Evolutionary conservation across 345 rosid species (phyloP).

Genomic region (Gossypium rotundifolium): DNA sequence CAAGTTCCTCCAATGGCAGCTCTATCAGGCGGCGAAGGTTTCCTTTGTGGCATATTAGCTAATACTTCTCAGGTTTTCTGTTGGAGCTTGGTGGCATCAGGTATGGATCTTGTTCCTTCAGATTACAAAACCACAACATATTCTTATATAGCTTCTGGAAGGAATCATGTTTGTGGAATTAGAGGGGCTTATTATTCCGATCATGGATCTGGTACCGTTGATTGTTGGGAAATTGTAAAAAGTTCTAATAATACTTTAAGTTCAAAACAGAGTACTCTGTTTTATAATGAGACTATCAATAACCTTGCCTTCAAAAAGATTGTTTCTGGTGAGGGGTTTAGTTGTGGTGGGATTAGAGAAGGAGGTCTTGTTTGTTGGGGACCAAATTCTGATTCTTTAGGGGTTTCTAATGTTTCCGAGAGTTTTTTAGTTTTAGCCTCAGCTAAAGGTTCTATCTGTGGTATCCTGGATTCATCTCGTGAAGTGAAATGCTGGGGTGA

Average conservation of each 20-base stretch:
- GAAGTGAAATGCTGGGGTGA: conserved; percentile 69
- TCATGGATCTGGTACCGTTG: conserved; percentile 57
- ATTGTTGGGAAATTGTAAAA: conserved; percentile 67
- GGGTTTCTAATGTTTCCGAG: conserved; percentile 36
- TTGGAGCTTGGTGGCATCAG: conserved; percentile 46
- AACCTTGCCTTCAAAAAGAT: conserved; percentile 48
- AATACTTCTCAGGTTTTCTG: conserved; percentile 38
- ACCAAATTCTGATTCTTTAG: conserved; percentile 40
- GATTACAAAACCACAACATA: conserved; percentile 47
- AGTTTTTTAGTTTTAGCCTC: conserved; percentile 50
- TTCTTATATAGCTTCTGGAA: conserved; percentile 79
- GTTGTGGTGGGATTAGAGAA: conserved; percentile 70
- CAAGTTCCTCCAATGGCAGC: conserved; percentile 10
- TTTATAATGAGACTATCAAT: conserved; percentile 41
- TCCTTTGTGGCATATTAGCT: conserved; percentile 4
- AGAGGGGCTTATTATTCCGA: conserved; percentile 77
- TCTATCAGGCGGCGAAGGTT: conserved; percentile 11
- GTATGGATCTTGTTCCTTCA: conserved; percentile 62
- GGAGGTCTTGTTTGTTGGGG: conserved; percentile 86
- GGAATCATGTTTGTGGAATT: conserved; percentile 75
- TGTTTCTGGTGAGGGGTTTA: conserved; percentile 83
- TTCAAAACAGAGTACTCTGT: conserved; percentile 29
- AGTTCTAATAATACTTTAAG: conserved; percentile 30
- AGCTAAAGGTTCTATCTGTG: conserved; percentile 49
- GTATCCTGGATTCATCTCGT: conserved; percentile 40